Evolutionary conservation across 2,329 filamentous ascomycete genomes (phyloP).

Genomic region (Hymenoscyphus fructigenus): DNA sequence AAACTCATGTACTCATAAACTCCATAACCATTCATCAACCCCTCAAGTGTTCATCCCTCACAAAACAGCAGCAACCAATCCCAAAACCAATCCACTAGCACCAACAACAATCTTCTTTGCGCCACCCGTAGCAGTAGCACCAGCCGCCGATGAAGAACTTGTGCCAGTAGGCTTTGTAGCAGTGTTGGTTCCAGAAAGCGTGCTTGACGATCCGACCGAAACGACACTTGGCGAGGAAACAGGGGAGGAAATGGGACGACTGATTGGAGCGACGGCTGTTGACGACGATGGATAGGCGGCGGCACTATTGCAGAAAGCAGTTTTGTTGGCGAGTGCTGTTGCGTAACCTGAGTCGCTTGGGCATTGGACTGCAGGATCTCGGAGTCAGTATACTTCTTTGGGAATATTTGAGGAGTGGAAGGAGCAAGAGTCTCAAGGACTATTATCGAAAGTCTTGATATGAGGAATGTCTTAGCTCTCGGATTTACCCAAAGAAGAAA

Average conservation of each 20-base stretch:
- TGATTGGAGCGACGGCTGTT: conserved; percentile 21
- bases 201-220: neutral
- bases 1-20: neutral
- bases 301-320: conserved; percentile 31
- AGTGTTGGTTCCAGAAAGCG: conserved; percentile 9
- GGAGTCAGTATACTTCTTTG: too few species aligned
- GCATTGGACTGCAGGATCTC: conserved; percentile 49
- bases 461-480: too few species aligned
- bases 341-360: conserved; percentile 44
- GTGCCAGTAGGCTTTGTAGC: conserved; percentile 12
- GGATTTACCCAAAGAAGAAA: too few species aligned
- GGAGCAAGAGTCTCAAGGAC: too few species aligned
- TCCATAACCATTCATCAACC: neutral
- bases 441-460: too few species aligned
- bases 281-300: conserved; percentile 23
- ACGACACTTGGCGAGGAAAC: neutral
- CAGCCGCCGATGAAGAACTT: conserved; percentile 5
- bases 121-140: conserved; percentile 10
- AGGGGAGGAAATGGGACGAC: conserved; percentile 19
- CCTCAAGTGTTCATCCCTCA: conserved; percentile 9
- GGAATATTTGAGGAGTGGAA: too few species aligned
- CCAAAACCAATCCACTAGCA: conserved; percentile 24
- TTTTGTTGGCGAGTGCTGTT: conserved; percentile 18
- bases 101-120: conserved; percentile 19
- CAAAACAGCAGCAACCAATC: conserved; percentile 28